A percentile compares a stretch with the other conserved stretches of the same genome.
Conservation (phyloP, 1,284 basidiomycete species). For the Cryptococcus wingfieldii region DNA sequence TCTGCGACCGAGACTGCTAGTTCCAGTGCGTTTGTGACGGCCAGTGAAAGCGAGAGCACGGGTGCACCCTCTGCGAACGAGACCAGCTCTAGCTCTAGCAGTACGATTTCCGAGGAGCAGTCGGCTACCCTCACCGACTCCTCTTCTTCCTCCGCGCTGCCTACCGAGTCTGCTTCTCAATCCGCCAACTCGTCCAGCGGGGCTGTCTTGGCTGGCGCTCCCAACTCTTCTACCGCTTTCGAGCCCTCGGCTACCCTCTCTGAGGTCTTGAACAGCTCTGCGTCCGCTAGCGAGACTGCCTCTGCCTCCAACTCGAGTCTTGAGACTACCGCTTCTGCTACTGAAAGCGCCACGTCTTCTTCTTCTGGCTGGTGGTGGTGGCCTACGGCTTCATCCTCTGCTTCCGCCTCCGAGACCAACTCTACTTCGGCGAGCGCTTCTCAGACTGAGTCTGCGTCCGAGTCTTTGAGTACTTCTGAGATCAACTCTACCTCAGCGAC, state of each 20-base stretch:
- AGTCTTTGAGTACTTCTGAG: constrained; percentile 1
- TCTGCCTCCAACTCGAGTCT: constrained; percentile 24
- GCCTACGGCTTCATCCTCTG: constrained; percentile 5
- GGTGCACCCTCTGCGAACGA: not conserved
- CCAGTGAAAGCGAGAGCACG: constrained; percentile 1
- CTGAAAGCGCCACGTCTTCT: constrained; percentile 2
- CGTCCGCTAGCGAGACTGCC: constrained; percentile 26
- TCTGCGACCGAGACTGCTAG: not conserved
- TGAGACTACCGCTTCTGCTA: not conserved
- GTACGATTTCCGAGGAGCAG: not conserved
- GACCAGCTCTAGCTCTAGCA: constrained; percentile 6
- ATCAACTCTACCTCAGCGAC: not conserved
- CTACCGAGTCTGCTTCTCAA: not conserved
- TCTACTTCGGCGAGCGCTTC: constrained; percentile 3
- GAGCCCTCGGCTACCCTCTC: constrained; percentile 1
- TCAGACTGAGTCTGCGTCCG: constrained; percentile 2
- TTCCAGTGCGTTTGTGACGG: not conserved
- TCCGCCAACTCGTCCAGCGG: not conserved
- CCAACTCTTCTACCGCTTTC: constrained; percentile 22
- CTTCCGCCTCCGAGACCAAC: not conserved
- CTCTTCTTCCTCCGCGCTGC: constrained; percentile 1
- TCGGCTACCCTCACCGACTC: constrained; percentile 7
- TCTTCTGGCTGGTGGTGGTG: constrained; percentile 1
- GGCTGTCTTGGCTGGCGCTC: constrained; percentile 17
- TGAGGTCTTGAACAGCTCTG: constrained; percentile 1